Evolutionary conservation across 495 filamentous ascomycete genomes (phyloP), one percentile per base, ranked within the genome.

Genomic region (Penicillium angulare): DNA sequence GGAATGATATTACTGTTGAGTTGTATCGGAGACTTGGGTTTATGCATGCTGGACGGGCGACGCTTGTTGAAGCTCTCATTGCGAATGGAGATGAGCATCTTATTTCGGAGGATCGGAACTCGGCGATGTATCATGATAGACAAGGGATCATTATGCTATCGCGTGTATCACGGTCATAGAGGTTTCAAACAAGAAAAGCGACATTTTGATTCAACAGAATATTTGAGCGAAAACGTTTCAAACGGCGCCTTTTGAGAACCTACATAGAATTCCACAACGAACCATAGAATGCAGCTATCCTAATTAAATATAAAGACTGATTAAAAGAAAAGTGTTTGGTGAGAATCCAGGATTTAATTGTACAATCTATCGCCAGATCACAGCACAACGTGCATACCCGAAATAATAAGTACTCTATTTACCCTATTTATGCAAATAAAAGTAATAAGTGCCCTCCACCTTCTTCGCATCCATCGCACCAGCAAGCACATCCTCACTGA

Each of bases 71-170:
- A 31, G 69, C 65, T 4, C 44, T 67, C 5, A 49, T 56, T 16
- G 57, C 62, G n/a, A 71, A 69, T 65, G 66, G 66, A 6, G 67
- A 71, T 48, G 53, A 18, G 9, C 42, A 63, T 43, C 53, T 71
- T 38, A 29, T 73, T 12, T 66, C 67, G 16, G 49, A 58, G 8
- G 62, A 69, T 54, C 44, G 23, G 8, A 61, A 46, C 23, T 33
- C 3, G 23, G 43, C 50, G 15, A 67, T 65, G 40, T 71, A 61
- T 45, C 39, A 48, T 2, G 27, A 31, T 12, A 33, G 63, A 44
- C 18, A 10, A 27, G 64, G 64, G 5, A 31, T 66, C 27, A 51
- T 66, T 33, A 63, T 63, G 55, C 7, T 43, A 7, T 26, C 24
- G 5, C 40, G 40, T 5, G 8, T 43, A 43, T 26, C 21, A 27